Percentiles rank a stretch among this genome's conserved stretches.
phyloP scores from a whole-genome alignment of 495 filamentous ascomycete species.

The Podospora australis region DNA sequence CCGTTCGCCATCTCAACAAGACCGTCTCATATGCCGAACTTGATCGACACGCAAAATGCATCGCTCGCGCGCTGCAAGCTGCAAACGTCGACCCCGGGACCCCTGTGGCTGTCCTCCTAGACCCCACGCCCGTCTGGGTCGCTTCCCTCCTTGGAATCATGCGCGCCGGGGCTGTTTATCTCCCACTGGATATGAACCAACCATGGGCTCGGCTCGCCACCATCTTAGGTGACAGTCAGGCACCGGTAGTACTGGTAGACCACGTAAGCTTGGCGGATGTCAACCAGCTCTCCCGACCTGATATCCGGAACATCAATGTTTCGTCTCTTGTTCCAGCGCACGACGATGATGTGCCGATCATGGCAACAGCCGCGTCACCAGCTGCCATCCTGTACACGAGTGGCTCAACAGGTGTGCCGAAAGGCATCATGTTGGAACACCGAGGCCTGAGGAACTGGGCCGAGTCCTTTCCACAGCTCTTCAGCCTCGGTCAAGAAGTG shows the following conservation, averaged over 20 bases:
- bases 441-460: constrained; percentile 15
- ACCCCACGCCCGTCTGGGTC: constrained; percentile 37
- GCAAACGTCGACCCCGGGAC: constrained; percentile 2
- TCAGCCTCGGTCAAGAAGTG: constrained; percentile 8
- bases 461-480: constrained; percentile 8
- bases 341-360: not conserved
- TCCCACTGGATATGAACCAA: constrained; percentile 45
- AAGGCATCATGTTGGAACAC: constrained; percentile 37
- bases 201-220: constrained; percentile 16
- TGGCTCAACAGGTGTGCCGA: constrained; percentile 42
- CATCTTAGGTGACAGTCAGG: constrained; percentile 11
- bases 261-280: constrained; percentile 32
- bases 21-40: too few relatives aligned
- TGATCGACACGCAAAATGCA: constrained; percentile 10
- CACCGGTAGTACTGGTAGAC: constrained; percentile 33
- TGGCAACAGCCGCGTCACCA: constrained; percentile 11
- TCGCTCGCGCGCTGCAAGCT: constrained; percentile 3
- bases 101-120: constrained; percentile 25
- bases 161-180: constrained; percentile 42
- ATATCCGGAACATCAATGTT: constrained; percentile 2
- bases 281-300: constrained; percentile 10
- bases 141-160: constrained; percentile 49
- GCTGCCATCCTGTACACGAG: constrained; percentile 42
- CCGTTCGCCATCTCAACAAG: too few relatives aligned
- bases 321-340: not conserved